Percentiles rank a stretch among this genome's conserved stretches.
Conservation (phyloP, 306 rosid species). For the Acmispon strigosus region DNA sequence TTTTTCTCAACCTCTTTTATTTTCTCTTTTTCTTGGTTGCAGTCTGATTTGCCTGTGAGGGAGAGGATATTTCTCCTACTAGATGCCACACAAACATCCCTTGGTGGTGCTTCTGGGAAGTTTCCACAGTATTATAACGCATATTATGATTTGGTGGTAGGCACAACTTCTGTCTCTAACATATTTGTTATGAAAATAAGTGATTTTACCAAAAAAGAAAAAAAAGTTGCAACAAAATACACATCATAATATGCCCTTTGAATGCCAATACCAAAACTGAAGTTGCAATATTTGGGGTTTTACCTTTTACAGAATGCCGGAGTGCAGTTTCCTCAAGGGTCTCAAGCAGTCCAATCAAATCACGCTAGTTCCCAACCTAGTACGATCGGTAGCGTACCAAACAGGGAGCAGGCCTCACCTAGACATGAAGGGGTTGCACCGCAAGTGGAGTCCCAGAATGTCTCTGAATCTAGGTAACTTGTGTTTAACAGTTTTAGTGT, state of each 20-base stretch:
- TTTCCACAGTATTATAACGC: conserved; percentile 87
- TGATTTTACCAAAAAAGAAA: background rate
- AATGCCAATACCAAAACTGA: background rate
- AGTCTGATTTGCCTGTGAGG: conserved; percentile 82
- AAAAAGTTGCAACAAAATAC: background rate
- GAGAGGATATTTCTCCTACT: conserved; percentile 89
- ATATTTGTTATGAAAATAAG: background rate
- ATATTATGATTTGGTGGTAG: conserved; percentile 88
- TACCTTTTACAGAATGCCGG: conserved; percentile 72
- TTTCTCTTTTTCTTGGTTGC: conserved; percentile 27
- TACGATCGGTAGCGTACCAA: conserved; percentile 28
- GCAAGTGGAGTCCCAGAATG: conserved; percentile 44
- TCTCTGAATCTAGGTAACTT: conserved; percentile 80
- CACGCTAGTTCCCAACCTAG: conserved; percentile 44
- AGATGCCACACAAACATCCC: conserved; percentile 95
- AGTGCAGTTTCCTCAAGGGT: conserved; percentile 73
- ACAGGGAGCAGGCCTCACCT: conserved; percentile 47
- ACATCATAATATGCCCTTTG: background rate
- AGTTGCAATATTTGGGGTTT: conserved; percentile 4
- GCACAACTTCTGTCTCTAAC: conserved; percentile 25
- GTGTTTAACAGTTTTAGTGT: conserved; percentile 15
- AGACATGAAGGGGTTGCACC: conserved; percentile 39
- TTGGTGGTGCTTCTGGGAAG: conserved; percentile 96
- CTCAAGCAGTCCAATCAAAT: conserved; percentile 42
- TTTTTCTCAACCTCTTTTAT: background rate